Evolutionary conservation across 2,329 filamentous ascomycete species (phyloP).

Genomic region (Whalleya microplaca): DNA sequence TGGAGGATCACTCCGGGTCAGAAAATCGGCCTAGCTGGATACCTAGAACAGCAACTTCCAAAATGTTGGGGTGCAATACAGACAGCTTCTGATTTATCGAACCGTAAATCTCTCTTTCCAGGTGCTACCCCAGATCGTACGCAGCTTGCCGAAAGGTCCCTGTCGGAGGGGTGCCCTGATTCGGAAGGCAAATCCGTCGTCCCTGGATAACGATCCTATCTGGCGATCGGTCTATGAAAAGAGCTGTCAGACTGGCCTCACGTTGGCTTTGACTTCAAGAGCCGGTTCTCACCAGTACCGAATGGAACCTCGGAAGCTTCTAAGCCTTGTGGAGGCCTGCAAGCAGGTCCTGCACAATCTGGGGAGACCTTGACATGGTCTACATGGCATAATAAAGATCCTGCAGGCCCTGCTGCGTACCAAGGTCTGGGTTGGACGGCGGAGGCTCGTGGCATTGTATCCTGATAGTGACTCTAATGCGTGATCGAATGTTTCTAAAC

Average conservation of each 20-base stretch:
- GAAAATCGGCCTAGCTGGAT: slow-evolving; percentile 13
- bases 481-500: background rate
- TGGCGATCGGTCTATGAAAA: slow-evolving; percentile 19
- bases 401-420: slow-evolving; percentile 19
- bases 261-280: slow-evolving; percentile 6
- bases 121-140: slow-evolving; percentile 29
- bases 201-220: slow-evolving; percentile 31
- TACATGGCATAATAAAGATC: slow-evolving; percentile 17
- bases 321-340: slow-evolving; percentile 31
- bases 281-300: slow-evolving; percentile 28
- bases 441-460: slow-evolving; percentile 4
- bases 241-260: slow-evolving; percentile 4
- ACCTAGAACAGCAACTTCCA: slow-evolving; percentile 19
- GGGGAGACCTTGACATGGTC: slow-evolving; percentile 6
- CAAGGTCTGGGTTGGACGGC: slow-evolving; percentile 2
- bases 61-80: slow-evolving; percentile 15
- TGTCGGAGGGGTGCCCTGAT: slow-evolving; percentile 30
- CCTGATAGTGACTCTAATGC: slow-evolving; percentile 4
- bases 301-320: slow-evolving; percentile 36
- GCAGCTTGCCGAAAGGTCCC: slow-evolving; percentile 26
- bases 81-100: slow-evolving; percentile 15
- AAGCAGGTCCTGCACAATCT: slow-evolving; percentile 24
- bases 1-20: slow-evolving; percentile 23
- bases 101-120: slow-evolving; percentile 19
- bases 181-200: slow-evolving; percentile 30